A percentile compares a stretch with the other conserved stretches of the same genome.
Conservation (phyloP, 345 rosid species). For the Linum trigynum region DNA sequence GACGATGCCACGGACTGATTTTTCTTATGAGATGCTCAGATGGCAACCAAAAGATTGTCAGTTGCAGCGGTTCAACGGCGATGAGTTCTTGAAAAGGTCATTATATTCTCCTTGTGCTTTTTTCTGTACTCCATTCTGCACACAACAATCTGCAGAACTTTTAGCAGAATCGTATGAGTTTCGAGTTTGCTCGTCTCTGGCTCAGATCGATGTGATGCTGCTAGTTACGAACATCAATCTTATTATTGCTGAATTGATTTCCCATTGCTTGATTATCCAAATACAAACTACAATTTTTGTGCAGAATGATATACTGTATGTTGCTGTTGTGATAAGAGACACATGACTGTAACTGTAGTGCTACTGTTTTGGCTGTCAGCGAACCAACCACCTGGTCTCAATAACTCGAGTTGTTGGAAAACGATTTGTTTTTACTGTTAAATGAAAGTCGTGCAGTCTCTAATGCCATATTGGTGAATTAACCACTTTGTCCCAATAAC, state of each 20-base stretch:
- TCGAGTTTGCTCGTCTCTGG: too few relatives aligned
- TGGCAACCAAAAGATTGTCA: constrained; percentile 88
- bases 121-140: background rate
- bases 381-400: too few relatives aligned
- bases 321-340: background rate
- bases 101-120: constrained; percentile 9
- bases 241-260: too few relatives aligned
- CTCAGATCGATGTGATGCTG: background rate
- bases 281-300: background rate
- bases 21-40: constrained; percentile 58
- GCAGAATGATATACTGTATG: background rate
- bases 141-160: background rate
- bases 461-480: too few relatives aligned
- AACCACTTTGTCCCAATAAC: too few relatives aligned
- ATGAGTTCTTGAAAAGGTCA: constrained; percentile 74
- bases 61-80: constrained; percentile 64
- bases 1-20: constrained; percentile 75
- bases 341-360: background rate
- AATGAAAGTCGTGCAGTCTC: too few relatives aligned
- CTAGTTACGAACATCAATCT: background rate
- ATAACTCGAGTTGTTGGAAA: too few relatives aligned
- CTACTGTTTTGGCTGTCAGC: constrained; percentile 1
- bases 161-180: background rate
- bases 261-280: background rate
- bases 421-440: too few relatives aligned